These are phyloP conservation scores for Leccinum uliginosum DNA, from an alignment of 768 basidiomycete species.

Conservation along the genomic window DNA sequence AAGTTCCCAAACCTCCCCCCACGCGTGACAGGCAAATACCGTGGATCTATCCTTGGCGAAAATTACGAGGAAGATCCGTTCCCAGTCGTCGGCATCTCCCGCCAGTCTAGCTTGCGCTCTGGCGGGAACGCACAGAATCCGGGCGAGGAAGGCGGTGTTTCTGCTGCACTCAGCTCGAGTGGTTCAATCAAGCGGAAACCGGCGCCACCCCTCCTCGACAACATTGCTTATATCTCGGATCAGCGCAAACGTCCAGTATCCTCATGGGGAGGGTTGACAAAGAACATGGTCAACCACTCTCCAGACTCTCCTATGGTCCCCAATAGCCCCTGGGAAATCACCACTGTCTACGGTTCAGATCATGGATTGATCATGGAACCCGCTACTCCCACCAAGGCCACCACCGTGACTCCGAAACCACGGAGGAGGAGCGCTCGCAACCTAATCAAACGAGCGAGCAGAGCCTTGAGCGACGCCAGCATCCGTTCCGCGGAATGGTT, in stretches of 20 bases:
- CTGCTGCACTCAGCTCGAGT: conserved; percentile 12
- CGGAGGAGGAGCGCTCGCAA: conserved; percentile 13
- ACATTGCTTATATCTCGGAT: conserved; percentile 8
- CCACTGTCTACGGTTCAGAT: conserved; percentile 1
- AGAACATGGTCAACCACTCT: background rate
- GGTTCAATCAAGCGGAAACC: conserved; percentile 30
- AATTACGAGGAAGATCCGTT: conserved; percentile 20
- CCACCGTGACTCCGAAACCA: conserved; percentile 11
- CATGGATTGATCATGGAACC: background rate
- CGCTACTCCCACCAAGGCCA: conserved; percentile 3
- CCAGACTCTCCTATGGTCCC: conserved; percentile 5
- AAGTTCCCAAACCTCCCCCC: conserved; percentile 53
- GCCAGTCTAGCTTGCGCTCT: conserved; percentile 18
- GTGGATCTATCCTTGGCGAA: conserved; percentile 23
- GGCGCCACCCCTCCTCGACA: conserved; percentile 24
- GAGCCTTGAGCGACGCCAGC: conserved; percentile 25
- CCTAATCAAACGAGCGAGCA: conserved; percentile 19
- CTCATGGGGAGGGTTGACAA: conserved; percentile 25
- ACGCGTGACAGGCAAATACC: conserved; percentile 27
- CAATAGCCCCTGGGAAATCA: conserved; percentile 5
- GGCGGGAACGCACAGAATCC: background rate
- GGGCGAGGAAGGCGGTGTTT: conserved; percentile 11
- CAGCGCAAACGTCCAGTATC: conserved; percentile 6
- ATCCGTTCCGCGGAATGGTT: conserved; percentile 32
- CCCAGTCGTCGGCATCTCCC: conserved; percentile 23